phyloP scores from a whole-genome alignment of 1,284 basidiomycete genomes.

The Ceratobasidium sp. region DNA sequence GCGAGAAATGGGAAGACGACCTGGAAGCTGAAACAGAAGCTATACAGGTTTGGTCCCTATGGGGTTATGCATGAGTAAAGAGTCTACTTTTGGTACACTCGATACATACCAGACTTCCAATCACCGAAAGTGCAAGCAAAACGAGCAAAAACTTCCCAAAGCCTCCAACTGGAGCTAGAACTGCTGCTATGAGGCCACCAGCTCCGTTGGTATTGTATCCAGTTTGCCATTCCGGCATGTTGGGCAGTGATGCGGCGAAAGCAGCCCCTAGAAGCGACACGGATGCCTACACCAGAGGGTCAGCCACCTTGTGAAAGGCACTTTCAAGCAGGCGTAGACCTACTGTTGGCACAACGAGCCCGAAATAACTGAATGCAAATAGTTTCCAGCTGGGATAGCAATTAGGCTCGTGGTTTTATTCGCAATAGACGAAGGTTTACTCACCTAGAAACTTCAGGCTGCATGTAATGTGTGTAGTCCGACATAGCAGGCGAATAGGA shows the following conservation, averaged over 20 bases:
- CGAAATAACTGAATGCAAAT: constrained; percentile 81
- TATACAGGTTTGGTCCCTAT: constrained; percentile 70
- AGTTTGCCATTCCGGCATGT: constrained; percentile 67
- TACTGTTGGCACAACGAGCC: constrained; percentile 79
- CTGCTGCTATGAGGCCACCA: constrained; percentile 77
- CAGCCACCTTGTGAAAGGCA: too few species aligned
- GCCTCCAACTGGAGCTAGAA: constrained; percentile 75
- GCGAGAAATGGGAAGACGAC: constrained; percentile 78
- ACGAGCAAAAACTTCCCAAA: constrained; percentile 85
- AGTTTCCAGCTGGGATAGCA: constrained; percentile 68
- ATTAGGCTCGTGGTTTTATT: neutral
- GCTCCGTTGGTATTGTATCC: constrained; percentile 71
- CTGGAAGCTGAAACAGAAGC: constrained; percentile 84
- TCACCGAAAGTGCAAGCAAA: constrained; percentile 72
- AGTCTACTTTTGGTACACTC: too few species aligned
- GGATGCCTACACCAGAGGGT: too few species aligned
- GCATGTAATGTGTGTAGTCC: constrained; percentile 80
- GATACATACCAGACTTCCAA: constrained; percentile 70
- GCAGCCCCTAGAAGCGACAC: too few species aligned
- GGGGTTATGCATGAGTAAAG: constrained; percentile 63
- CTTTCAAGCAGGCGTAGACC: constrained; percentile 49
- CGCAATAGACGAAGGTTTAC: constrained; percentile 27
- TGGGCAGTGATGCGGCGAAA: too few species aligned
- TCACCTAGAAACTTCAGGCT: constrained; percentile 69
- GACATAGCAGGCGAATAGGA: constrained; percentile 76